A percentile compares a stretch with the other conserved stretches of the same genome.
Conservation (phyloP, 345 rosid species). For the Rhodomyrtus tomentosa region DNA sequence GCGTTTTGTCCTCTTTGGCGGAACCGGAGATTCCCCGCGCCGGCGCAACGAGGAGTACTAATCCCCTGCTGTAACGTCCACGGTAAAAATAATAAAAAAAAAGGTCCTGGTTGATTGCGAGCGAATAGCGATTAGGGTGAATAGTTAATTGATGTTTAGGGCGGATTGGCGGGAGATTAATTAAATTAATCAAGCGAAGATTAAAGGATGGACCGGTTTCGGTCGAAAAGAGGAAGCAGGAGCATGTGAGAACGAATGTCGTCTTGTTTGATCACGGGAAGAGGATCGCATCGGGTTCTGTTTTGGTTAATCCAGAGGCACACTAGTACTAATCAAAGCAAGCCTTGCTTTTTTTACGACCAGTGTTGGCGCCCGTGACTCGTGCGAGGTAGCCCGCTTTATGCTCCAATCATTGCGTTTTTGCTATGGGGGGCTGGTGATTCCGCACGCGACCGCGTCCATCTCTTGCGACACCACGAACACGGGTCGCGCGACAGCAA, state of each 20-base stretch:
- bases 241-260: not conserved
- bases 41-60: not conserved
- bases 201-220: not conserved
- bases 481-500: not conserved
- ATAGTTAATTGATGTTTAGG: not conserved
- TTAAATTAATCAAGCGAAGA: not conserved
- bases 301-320: not conserved
- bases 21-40: not conserved
- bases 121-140: not conserved
- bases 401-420: not conserved
- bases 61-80: not conserved
- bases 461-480: no score
- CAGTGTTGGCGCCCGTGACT: not conserved
- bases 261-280: not conserved
- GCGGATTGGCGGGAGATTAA: not conserved
- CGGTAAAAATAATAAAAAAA: not conserved
- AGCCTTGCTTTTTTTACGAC: not conserved
- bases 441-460: rapidly evolving
- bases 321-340: not conserved
- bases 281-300: not conserved
- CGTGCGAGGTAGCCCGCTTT: not conserved
- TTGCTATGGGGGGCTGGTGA: not conserved
- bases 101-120: not conserved
- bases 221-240: no score
- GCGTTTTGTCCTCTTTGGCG: not conserved